These are phyloP conservation scores for Suillus weaverae DNA, from an alignment of 768 basidiomycete genomes.

Conservation along the genomic window DNA sequence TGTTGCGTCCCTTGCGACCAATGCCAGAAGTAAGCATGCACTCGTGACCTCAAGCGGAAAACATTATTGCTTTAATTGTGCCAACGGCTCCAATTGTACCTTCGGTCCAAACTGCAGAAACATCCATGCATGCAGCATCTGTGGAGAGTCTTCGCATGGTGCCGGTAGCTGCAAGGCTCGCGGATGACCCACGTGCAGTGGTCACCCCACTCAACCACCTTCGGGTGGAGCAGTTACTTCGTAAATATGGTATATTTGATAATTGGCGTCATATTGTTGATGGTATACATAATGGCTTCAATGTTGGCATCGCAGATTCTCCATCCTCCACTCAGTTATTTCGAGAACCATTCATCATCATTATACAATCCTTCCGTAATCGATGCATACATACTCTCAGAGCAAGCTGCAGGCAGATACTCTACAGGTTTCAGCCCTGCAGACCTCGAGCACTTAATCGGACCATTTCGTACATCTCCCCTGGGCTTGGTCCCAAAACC, in stretches of 20 bases:
- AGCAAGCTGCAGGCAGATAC: constrained; percentile 20
- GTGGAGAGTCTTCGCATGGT: constrained; percentile 27
- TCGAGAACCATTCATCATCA: too few species aligned
- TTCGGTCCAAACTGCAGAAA: constrained; percentile 19
- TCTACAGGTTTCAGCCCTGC: constrained; percentile 28
- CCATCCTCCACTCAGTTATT: too few species aligned
- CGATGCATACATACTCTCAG: too few species aligned
- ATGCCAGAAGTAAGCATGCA: constrained; percentile 15
- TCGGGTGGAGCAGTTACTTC: constrained; percentile 15
- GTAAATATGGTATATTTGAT: constrained; percentile 15
- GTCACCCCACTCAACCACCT: constrained; percentile 32
- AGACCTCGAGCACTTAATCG: constrained; percentile 33
- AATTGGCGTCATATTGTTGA: constrained; percentile 31
- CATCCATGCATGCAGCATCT: constrained; percentile 34
- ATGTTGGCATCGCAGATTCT: constrained; percentile 3
- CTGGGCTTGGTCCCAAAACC: constrained; percentile 41
- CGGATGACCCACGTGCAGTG: constrained; percentile 33
- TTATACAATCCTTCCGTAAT: too few species aligned
- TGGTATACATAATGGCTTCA: constrained; percentile 38
- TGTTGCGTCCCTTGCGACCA: not conserved
- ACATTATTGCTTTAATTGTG: not conserved
- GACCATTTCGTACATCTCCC: constrained; percentile 42
- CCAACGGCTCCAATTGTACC: constrained; percentile 19
- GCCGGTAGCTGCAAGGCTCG: constrained; percentile 26
- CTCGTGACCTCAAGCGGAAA: constrained; percentile 20